Percentiles rank a stretch among this genome's conserved stretches.
These are phyloP conservation scores for Hyparrhenia diplandra DNA, from an alignment of 176 grass and related monocot species.

Conservation along the genomic window DNA sequence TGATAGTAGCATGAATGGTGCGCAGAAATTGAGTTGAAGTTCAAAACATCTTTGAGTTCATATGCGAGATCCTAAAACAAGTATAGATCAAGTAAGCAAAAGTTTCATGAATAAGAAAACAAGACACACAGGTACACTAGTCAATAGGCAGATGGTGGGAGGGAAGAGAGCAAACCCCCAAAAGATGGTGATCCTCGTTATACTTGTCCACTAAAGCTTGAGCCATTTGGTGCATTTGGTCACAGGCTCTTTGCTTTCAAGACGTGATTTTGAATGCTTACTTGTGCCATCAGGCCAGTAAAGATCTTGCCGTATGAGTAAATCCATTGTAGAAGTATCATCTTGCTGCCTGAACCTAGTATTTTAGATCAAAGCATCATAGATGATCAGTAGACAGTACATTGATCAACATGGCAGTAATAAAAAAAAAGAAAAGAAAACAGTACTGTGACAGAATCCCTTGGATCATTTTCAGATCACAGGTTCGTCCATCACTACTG, in stretches of 20 bases:
- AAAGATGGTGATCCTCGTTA: constrained; percentile 18
- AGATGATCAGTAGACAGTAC: background rate
- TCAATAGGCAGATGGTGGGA: background rate
- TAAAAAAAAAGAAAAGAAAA: background rate
- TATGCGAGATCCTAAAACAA: constrained; percentile 13
- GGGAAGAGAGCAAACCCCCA: background rate
- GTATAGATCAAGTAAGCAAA: background rate
- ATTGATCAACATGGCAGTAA: background rate
- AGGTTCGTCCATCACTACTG: background rate
- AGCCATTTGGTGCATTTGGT: background rate
- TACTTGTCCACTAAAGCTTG: constrained; percentile 11
- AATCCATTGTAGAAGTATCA: background rate
- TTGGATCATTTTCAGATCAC: background rate
- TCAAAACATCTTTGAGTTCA: constrained; percentile 25
- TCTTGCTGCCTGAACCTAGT: background rate
- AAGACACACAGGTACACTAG: background rate
- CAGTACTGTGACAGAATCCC: background rate
- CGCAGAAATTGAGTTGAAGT: background rate
- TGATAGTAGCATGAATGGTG: background rate
- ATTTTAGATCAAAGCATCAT: background rate
- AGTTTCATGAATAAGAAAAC: background rate
- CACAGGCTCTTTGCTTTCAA: background rate
- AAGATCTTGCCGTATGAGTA: background rate
- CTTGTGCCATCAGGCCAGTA: constrained; percentile 24
- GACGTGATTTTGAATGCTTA: background rate